phyloP scores from a whole-genome alignment of 2,329 filamentous ascomycete species.

The Pestalotiopsis sp. region DNA sequence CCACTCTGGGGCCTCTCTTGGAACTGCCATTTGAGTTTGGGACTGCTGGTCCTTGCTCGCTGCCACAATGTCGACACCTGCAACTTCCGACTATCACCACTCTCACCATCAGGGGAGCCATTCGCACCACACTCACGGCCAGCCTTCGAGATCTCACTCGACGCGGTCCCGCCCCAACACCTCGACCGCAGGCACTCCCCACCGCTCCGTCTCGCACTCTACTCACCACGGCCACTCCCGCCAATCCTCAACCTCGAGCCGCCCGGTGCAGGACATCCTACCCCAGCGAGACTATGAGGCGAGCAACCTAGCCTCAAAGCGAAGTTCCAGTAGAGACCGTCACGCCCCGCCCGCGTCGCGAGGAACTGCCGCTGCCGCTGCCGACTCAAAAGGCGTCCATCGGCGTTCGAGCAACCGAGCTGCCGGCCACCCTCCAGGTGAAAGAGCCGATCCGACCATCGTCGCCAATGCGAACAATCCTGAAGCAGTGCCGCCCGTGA shows the following conservation, averaged over 20 bases:
- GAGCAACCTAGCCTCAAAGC: conserved; percentile 66
- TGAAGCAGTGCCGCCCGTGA: conserved; percentile 52
- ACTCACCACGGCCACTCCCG: conserved; percentile 38
- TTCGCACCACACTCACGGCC: conserved; percentile 27
- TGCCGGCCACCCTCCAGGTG: conserved; percentile 39
- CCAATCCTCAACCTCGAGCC: conserved; percentile 41
- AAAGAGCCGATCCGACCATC: conserved; percentile 54
- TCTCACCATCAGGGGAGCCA: conserved; percentile 32
- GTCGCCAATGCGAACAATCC: conserved; percentile 51
- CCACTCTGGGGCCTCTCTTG: conserved; percentile 1
- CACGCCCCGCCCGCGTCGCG: conserved; percentile 49
- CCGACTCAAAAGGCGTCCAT: conserved; percentile 51
- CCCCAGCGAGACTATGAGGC: conserved; percentile 75
- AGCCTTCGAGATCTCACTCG: conserved; percentile 37
- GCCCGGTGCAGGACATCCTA: conserved; percentile 45
- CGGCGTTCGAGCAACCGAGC: conserved; percentile 55
- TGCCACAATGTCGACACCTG: conserved; percentile 35
- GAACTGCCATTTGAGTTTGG: conserved; percentile 6
- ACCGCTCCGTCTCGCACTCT: conserved; percentile 30
- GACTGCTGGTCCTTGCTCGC: conserved; percentile 2
- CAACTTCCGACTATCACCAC: conserved; percentile 29
- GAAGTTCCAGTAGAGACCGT: conserved; percentile 68
- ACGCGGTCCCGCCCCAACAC: conserved; percentile 37
- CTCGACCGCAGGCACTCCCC: conserved; percentile 23
- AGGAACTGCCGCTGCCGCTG: conserved; percentile 38